These are phyloP conservation scores for Starmerella powellii DNA, from an alignment of 805 yeast genomes.

Conservation along the genomic window DNA sequence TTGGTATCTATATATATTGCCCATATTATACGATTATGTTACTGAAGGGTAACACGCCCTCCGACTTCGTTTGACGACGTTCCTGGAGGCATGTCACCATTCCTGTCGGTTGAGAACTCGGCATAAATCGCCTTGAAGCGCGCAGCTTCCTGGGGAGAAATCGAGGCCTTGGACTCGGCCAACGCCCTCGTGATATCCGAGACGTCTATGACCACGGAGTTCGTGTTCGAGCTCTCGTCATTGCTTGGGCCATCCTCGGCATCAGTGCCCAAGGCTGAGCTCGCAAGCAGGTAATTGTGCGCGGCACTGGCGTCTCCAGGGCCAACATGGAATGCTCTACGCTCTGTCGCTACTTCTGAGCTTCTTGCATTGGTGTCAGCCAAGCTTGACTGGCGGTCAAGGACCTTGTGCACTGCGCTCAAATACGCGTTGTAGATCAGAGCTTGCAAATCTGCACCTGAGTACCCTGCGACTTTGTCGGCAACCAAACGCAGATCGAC, in stretches of 20 bases:
- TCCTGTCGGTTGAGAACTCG: slow-evolving; percentile 63
- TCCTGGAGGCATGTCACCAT: slow-evolving; percentile 83
- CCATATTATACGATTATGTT: no score
- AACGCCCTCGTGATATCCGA: slow-evolving; percentile 51
- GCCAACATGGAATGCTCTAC: slow-evolving; percentile 15
- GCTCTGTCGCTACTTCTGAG: not conserved
- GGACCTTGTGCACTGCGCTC: slow-evolving; percentile 53
- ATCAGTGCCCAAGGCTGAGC: no score
- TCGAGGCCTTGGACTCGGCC: slow-evolving; percentile 76
- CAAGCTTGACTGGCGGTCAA: slow-evolving; percentile 25
- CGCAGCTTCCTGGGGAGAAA: slow-evolving; percentile 55
- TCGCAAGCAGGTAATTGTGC: slow-evolving; percentile 4
- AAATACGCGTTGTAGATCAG: slow-evolving; percentile 81
- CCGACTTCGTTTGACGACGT: slow-evolving; percentile 70
- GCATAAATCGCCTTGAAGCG: slow-evolving; percentile 55
- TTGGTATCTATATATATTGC: no score
- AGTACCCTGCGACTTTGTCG: slow-evolving; percentile 53
- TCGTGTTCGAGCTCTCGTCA: not conserved
- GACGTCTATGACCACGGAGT: not conserved
- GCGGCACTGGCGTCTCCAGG: slow-evolving; percentile 11
- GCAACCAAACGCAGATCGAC: slow-evolving; percentile 50
- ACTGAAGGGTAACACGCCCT: slow-evolving; percentile 74
- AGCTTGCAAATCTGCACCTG: slow-evolving; percentile 95
- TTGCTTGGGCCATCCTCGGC: not conserved
- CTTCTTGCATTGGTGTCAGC: slow-evolving; percentile 1